Conservation (phyloP, 345 rosid genomes). For the Streptanthus diversifolius region DNA sequence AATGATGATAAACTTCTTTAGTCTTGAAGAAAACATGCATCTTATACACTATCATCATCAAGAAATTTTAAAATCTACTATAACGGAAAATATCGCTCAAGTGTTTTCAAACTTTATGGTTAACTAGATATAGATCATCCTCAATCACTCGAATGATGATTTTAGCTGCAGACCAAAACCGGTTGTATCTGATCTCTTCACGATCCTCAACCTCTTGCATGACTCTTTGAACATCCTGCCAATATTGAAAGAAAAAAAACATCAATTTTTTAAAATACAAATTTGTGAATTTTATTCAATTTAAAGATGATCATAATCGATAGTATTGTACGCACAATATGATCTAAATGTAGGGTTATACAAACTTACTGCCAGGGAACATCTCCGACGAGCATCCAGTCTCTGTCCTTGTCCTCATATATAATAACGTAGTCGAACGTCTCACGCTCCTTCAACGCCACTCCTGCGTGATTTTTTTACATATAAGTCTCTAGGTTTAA, state of each 20-base stretch:
- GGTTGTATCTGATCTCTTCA: constrained; percentile 57
- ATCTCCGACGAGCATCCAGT: constrained; percentile 82
- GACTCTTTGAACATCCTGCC: constrained; percentile 64
- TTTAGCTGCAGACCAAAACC: constrained; percentile 38
- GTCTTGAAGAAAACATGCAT: background rate
- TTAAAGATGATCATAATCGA: background rate
- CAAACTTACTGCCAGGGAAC: constrained; percentile 76
- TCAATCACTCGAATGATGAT: background rate
- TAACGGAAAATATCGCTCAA: background rate
- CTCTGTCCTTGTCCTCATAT: constrained; percentile 75
- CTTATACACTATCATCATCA: background rate
- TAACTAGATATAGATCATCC: background rate
- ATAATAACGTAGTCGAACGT: constrained; percentile 49
- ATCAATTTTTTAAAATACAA: background rate
- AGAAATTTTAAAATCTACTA: background rate
- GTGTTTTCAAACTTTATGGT: background rate
- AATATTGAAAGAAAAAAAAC: background rate
- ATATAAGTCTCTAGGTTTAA: background rate
- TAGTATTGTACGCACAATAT: background rate
- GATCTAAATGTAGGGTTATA: background rate
- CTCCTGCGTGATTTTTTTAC: constrained; percentile 30
- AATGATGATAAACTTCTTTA: background rate
- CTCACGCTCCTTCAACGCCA: constrained; percentile 46
- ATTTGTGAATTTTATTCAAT: background rate
- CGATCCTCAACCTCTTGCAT: constrained; percentile 56